A percentile compares a stretch with the other conserved stretches of the same genome.
Conservation (phyloP, 2,329 filamentous ascomycete genomes). For the Sporothrix pallida region DNA sequence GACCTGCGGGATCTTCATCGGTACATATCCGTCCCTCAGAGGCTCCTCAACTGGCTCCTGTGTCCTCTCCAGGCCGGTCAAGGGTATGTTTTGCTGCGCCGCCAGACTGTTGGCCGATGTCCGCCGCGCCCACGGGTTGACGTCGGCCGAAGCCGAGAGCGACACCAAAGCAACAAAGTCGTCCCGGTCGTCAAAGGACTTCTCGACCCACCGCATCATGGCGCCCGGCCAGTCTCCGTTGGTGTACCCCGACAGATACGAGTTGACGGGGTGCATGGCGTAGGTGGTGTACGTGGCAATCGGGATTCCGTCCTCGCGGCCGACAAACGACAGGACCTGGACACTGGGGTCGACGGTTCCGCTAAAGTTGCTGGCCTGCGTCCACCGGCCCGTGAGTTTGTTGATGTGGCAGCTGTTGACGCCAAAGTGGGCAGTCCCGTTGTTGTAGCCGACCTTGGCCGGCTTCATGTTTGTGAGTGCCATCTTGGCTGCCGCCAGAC, state of each 20-base stretch:
- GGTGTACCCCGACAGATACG: not conserved
- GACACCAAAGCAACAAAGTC: not conserved
- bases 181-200: not conserved
- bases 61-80: not conserved
- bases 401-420: conserved; percentile 1
- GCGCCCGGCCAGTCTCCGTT: not conserved
- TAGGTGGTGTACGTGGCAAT: not conserved
- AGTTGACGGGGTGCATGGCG: conserved; percentile 1
- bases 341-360: not conserved
- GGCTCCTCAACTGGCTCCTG: not conserved
- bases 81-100: not conserved
- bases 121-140: not conserved
- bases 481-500: not conserved
- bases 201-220: conserved; percentile 1
- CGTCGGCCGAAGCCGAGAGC: not conserved
- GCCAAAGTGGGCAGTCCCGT: not conserved
- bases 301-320: not conserved
- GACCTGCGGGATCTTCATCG: not conserved
- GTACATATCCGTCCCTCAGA: not conserved
- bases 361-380: not conserved
- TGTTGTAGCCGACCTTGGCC: conserved; percentile 1
- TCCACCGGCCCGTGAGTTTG: not conserved
- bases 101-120: not conserved
- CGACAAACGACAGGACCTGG: not conserved
- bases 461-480: not conserved